Evolutionary conservation across 1,139 yeast species (phyloP), one percentile per base, ranked within the genome.

Genomic region (Taiozyma sp.): DNA sequence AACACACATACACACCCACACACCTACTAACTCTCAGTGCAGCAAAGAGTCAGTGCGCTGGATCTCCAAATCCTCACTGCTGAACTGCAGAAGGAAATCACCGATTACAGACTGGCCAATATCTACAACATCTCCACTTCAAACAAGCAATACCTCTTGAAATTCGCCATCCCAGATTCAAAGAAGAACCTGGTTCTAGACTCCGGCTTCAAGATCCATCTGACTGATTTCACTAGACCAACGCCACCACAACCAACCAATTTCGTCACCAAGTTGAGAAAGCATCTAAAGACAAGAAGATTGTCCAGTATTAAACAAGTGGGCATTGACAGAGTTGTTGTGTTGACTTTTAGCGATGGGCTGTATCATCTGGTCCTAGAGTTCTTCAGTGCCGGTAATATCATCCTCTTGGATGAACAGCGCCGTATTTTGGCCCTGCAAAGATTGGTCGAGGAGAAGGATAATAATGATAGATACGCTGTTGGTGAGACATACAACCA

Each of bases 321-420:
- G 13, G 84, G 83, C 1, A 79, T 82, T 59, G 97, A 91, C 65
- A 78, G 99, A 65, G 81, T 90, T 23, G 72, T 89, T 50, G 96
- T 90, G 0, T 67, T 93, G 48, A 83, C 88, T 53, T 92, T 93
- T 68, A 81, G 91, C 49, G 96, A 89, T 60, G 95, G 96, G 8
- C 65, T 81, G 51, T 88, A 72, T 67, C 86, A 87, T 62, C 72
- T 92, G 58, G 96, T 89, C 0, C 70, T 93, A 54, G 99, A 93
- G 65, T 92, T 93, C 61, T 92, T 91, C 71, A 89, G 97, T 64
- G 97, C 97, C 2, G 99, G 99, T 39, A 93, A 93, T 64, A 81
- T 93, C 53, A 72, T 93, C 32, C 73, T 93, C 27, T 73, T 92
- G 57, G 96, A 92, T 65, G 78, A 81, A 39, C 77, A 84, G 32